A percentile compares a stretch with the other conserved stretches of the same genome.
Evolutionary conservation across 192 early-diverging fungal species (phyloP).

Genomic region (Mortierella antarctica): DNA sequence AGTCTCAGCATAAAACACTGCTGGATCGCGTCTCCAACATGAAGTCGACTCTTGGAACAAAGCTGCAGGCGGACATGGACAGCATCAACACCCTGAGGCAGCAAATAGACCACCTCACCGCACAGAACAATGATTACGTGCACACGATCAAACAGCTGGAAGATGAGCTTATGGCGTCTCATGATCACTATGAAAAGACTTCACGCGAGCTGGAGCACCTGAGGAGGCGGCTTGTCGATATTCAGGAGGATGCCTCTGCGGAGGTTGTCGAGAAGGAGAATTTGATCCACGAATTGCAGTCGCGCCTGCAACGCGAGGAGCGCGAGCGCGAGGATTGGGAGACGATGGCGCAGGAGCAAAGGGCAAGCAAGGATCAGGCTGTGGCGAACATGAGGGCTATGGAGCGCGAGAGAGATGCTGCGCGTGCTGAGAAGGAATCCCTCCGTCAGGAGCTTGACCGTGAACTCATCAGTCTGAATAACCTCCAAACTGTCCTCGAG

Average conservation of each 20-base stretch:
- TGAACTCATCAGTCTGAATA: slow-evolving; percentile 70
- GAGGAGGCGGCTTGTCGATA: slow-evolving; percentile 67
- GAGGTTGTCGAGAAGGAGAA: slow-evolving; percentile 69
- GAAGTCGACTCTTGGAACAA: slow-evolving; percentile 83
- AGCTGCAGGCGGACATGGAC: slow-evolving; percentile 86
- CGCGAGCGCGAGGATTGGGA: slow-evolving; percentile 71
- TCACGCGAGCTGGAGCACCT: slow-evolving; percentile 65
- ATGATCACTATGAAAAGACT: slow-evolving; percentile 57
- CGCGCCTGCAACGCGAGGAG: slow-evolving; percentile 67
- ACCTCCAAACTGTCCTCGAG: slow-evolving; percentile 89
- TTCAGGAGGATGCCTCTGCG: slow-evolving; percentile 67
- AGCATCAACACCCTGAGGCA: slow-evolving; percentile 66
- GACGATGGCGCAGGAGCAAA: slow-evolving; percentile 67
- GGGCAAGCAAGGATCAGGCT: slow-evolving; percentile 63
- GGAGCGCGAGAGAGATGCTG: slow-evolving; percentile 59
- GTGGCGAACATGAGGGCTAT: slow-evolving; percentile 62
- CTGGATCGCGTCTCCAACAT: slow-evolving; percentile 81
- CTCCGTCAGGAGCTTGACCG: slow-evolving; percentile 63
- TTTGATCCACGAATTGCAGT: slow-evolving; percentile 62
- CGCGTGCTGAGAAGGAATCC: slow-evolving; percentile 57
- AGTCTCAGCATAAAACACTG: slow-evolving; percentile 71
- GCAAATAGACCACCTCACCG: slow-evolving; percentile 65
- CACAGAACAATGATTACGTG: slow-evolving; percentile 66
- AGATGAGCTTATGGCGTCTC: slow-evolving; percentile 57
- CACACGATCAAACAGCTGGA: slow-evolving; percentile 66